Evolutionary conservation across 345 rosid genomes (phyloP), one percentile per base, ranked within the genome.

Genomic region (Geranium rotundifolium): DNA sequence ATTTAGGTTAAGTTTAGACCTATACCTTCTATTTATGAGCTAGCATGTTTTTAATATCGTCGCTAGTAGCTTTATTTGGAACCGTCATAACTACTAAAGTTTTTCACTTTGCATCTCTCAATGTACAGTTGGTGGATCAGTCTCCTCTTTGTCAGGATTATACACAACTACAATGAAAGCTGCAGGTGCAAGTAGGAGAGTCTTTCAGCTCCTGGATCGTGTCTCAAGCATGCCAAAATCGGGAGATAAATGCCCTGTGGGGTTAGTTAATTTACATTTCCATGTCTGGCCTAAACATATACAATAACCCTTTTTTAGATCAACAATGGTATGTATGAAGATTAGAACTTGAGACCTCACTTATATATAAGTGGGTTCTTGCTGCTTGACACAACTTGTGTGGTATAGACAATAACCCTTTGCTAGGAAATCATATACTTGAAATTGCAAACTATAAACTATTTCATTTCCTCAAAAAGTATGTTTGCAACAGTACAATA

Each of bases 141-240:
- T 89, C 31, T 89, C 98, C 61, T 83, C 89, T 56, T 75, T 87
- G 57, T 87, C 98, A 3, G 87, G 95, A 65, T 73, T 87, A 69
- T 92, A 92, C 69, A 84, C 95, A 20, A 76, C 85, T 29, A 85
- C 98, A 50, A 92, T 89, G 97, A 92, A 92, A 85, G 98, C 98
- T 68, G 97, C 97, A 17, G 98, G 98, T 0, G 89, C 98, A 55
- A 92, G 98, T 63, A 79, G 93, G 81, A 78, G 98, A 55, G 91
- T 89, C 39, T 92, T 92, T 59, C 98, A 89, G 79, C 90, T 89
- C 67, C 73, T 92, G 61, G 95, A 89, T 76, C 96, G 93, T 31
- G 82, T 79, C 69, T 89, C 96, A 62, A 76, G 75, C 81, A 81
- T 92, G 98, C 71, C 86, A 54, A 82, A 63, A 70, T 79, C 96